Conservation (phyloP, 352 stramenopile genomes). For the Globisporangium middletonii region DNA sequence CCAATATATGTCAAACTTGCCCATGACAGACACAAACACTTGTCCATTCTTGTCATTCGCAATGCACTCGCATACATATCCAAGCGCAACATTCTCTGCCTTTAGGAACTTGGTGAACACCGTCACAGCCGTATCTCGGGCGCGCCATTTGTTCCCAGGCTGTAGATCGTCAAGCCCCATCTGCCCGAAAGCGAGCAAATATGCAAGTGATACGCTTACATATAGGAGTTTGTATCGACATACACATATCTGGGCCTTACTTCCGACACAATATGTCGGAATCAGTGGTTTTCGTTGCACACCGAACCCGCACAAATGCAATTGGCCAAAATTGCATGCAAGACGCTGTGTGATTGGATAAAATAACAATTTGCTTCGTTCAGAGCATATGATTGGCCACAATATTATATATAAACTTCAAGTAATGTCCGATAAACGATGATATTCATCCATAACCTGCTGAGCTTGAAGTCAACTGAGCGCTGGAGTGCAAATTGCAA, state of each 20-base stretch:
- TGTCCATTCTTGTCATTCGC: neutral
- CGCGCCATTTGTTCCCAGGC: neutral
- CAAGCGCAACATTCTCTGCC: neutral
- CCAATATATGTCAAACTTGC: neutral
- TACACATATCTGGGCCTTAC: constrained; percentile 9
- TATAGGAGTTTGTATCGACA: constrained; percentile 1
- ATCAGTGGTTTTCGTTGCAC: constrained; percentile 7
- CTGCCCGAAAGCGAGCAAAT: neutral
- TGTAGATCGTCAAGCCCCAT: neutral
- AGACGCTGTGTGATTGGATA: neutral
- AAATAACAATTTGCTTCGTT: no score
- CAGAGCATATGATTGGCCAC: no score
- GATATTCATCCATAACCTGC: no score
- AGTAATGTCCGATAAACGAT: no score
- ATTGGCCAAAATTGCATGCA: constrained; percentile 8
- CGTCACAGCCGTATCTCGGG: neutral
- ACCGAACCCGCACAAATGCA: constrained; percentile 1
- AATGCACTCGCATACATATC: neutral
- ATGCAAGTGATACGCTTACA: constrained; percentile 1
- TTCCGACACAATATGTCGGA: constrained; percentile 13
- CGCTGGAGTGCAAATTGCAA: no score
- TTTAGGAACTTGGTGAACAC: neutral
- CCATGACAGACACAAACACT: neutral
- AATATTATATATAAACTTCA: no score
- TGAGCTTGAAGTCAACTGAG: no score